A percentile compares a stretch with the other conserved stretches of the same genome.
These are phyloP conservation scores for Pterocarpus santalinus DNA, from an alignment of 306 rosid genomes.

Conservation along the genomic window DNA sequence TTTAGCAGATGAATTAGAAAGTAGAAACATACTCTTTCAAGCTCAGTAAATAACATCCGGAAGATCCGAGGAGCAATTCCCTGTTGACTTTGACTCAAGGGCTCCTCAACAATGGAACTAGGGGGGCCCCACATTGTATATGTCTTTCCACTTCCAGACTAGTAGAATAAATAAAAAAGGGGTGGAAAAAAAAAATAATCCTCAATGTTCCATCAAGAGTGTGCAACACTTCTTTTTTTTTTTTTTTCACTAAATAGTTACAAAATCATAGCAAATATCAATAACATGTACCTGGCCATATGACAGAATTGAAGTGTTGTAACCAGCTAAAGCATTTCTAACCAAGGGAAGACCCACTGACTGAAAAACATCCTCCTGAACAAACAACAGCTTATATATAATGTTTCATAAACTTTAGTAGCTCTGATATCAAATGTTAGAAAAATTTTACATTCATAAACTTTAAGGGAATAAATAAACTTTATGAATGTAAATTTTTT, in stretches of 20 bases:
- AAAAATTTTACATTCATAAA: too few relatives aligned
- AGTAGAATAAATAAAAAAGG: background rate
- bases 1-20: constrained; percentile 20
- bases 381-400: constrained; percentile 37
- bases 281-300: constrained; percentile 81
- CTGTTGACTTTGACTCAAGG: constrained; percentile 60
- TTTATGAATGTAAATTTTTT: too few relatives aligned
- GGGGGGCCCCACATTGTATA: constrained; percentile 97
- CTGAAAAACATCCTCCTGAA: constrained; percentile 83
- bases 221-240: background rate
- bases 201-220: constrained; percentile 38
- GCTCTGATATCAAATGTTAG: too few relatives aligned
- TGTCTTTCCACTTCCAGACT: constrained; percentile 96
- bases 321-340: constrained; percentile 86
- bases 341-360: constrained; percentile 84
- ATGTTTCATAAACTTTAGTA: too few relatives aligned
- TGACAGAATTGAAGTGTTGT: constrained; percentile 83
- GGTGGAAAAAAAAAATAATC: background rate
- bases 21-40: constrained; percentile 69
- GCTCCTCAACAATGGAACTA: constrained; percentile 83
- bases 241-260: constrained; percentile 3
- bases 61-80: constrained; percentile 91
- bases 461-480: too few relatives aligned
- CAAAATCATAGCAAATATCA: constrained; percentile 16
- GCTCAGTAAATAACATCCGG: constrained; percentile 81